phyloP scores from a whole-genome alignment of 495 filamentous ascomycete species.

The Astrocystis sublimbata region DNA sequence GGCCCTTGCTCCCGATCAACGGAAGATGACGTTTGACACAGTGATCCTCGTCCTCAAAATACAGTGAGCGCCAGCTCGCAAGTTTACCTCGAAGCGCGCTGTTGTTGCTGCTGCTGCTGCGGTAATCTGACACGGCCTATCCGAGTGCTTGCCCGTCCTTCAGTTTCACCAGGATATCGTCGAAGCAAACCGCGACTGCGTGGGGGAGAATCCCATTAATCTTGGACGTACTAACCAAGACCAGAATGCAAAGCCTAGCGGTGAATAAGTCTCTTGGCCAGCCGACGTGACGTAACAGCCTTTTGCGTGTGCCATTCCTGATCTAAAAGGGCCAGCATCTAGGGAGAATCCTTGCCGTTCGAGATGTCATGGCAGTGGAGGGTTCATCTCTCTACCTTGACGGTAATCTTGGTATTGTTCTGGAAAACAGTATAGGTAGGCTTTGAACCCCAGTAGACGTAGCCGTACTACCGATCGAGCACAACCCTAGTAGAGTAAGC shows the following conservation, averaged over 20 bases:
- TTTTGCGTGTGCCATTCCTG: background rate
- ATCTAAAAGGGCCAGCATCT: background rate
- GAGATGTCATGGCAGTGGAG: background rate
- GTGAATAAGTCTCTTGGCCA: too few relatives aligned
- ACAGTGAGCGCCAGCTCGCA: background rate
- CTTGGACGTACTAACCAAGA: background rate
- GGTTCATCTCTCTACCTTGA: background rate
- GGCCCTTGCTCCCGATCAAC: constrained; percentile 6
- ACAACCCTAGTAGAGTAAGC: background rate
- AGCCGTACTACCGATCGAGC: constrained; percentile 1
- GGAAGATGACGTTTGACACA: background rate
- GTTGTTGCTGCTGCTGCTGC: constrained; percentile 2
- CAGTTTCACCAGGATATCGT: background rate
- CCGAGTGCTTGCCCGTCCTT: background rate
- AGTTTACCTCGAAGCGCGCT: background rate
- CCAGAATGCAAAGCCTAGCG: too few relatives aligned
- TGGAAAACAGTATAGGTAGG: background rate
- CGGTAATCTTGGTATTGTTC: background rate
- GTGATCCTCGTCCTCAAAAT: background rate
- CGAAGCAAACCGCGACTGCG: background rate
- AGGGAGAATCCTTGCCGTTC: background rate
- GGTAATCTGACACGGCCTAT: background rate
- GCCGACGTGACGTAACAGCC: background rate
- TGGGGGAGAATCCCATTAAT: background rate
- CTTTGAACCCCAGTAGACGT: too few relatives aligned